phyloP scores from a whole-genome alignment of 805 yeast genomes.

The Groenewaldozyma salmanticensis region DNA sequence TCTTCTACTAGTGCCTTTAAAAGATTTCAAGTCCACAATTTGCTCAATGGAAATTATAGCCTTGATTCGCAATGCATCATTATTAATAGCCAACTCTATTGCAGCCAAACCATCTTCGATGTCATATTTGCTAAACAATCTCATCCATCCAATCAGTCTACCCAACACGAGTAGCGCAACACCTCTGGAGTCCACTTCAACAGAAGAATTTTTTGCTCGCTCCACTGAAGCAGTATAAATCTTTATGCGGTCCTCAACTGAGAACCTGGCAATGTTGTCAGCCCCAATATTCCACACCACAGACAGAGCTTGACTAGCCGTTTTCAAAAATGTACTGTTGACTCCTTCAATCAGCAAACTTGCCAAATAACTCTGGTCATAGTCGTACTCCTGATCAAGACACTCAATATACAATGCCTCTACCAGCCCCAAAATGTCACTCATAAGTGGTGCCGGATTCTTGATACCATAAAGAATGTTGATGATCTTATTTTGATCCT shows the following conservation, averaged over 20 bases:
- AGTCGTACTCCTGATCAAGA: conserved; percentile 7
- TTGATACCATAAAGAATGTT: conserved; percentile 5
- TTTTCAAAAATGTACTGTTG: conserved; percentile 29
- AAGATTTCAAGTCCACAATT: conserved; percentile 5
- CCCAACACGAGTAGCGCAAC: conserved; percentile 28
- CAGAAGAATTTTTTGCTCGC: conserved; percentile 27
- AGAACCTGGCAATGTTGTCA: conserved; percentile 1
- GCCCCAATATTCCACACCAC: conserved; percentile 17
- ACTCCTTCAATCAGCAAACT: conserved; percentile 26
- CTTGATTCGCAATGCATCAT: conserved; percentile 28
- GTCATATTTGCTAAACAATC: conserved; percentile 13
- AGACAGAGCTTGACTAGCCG: conserved; percentile 28
- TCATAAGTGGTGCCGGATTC: conserved; percentile 8
- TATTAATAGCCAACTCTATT: conserved; percentile 27
- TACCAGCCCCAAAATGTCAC: conserved; percentile 12
- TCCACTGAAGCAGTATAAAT: conserved; percentile 25
- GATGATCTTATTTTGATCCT: conserved; percentile 5
- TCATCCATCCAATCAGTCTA: conserved; percentile 17
- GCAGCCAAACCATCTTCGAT: conserved; percentile 25
- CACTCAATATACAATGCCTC: conserved; percentile 8
- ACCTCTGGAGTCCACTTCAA: conserved; percentile 31
- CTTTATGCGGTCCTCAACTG: conserved; percentile 6
- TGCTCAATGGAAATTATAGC: conserved; percentile 26
- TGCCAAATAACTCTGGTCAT: conserved; percentile 11
- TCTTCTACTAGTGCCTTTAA: background rate